Conservation (phyloP, 768 basidiomycete species). For the Termitomyces sp. region DNA sequence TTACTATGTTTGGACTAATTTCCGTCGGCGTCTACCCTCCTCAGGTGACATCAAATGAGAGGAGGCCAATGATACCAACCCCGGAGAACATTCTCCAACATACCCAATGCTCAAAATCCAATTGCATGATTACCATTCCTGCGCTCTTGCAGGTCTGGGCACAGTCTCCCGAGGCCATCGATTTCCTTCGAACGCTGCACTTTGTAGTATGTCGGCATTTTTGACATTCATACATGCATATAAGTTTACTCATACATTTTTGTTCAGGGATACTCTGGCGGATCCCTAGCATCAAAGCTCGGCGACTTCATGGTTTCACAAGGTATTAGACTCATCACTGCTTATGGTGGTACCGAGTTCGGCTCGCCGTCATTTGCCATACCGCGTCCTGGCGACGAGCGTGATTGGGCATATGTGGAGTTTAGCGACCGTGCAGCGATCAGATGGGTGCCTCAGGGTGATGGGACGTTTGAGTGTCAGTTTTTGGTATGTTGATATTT, state of each 20-base stretch:
- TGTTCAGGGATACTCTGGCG: conserved; percentile 24
- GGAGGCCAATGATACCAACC: conserved; percentile 27
- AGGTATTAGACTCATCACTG: conserved; percentile 22
- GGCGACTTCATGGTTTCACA: conserved; percentile 21
- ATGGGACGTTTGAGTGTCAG: conserved; percentile 33
- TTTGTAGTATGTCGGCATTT: conserved; percentile 22
- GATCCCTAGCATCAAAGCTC: conserved; percentile 24
- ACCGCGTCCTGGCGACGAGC: conserved; percentile 13
- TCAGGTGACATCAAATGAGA: conserved; percentile 8
- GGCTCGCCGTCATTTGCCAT: conserved; percentile 13
- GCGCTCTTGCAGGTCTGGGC: conserved; percentile 25
- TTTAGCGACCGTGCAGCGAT: conserved; percentile 20
- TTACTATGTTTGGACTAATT: conserved; percentile 16
- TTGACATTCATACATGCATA: neutral
- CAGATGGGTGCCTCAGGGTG: conserved; percentile 29
- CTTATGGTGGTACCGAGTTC: conserved; percentile 28
- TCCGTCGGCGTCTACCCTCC: conserved; percentile 23
- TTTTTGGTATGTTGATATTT: conserved; percentile 23
- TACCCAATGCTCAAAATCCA: conserved; percentile 15
- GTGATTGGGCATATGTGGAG: conserved; percentile 28
- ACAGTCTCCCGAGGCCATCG: conserved; percentile 16
- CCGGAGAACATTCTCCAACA: conserved; percentile 28
- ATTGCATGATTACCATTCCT: conserved; percentile 22
- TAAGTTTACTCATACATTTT: neutral
- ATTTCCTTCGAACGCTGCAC: conserved; percentile 19